Conservation (phyloP, 2,329 filamentous ascomycete genomes). For the Salinomyces thailandicus region DNA sequence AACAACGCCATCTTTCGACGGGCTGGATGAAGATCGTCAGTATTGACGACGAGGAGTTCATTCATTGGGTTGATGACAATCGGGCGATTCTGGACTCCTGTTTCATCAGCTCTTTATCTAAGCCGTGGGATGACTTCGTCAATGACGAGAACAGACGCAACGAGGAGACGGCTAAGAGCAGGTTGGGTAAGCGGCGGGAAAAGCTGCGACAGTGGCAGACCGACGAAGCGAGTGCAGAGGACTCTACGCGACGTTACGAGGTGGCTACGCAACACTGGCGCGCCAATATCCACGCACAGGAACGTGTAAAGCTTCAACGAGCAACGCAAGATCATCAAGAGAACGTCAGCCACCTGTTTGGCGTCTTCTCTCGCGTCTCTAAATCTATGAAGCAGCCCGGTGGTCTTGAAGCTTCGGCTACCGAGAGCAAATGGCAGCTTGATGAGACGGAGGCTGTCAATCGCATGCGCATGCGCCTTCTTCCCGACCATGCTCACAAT, state of each 20-base stretch:
- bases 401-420: slow-evolving; percentile 61
- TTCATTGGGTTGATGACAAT: slow-evolving; percentile 79
- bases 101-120: slow-evolving; percentile 72
- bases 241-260: slow-evolving; percentile 69
- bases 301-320: slow-evolving; percentile 84
- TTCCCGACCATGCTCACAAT: slow-evolving; percentile 62
- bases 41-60: slow-evolving; percentile 78
- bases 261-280: slow-evolving; percentile 83
- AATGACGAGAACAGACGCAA: slow-evolving; percentile 69
- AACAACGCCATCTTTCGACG: slow-evolving; percentile 60
- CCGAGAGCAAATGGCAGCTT: slow-evolving; percentile 68
- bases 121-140: slow-evolving; percentile 82
- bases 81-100: slow-evolving; percentile 66
- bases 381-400: slow-evolving; percentile 68
- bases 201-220: slow-evolving; percentile 69
- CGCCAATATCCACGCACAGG: slow-evolving; percentile 86
- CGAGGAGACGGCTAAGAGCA: slow-evolving; percentile 59
- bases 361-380: slow-evolving; percentile 68
- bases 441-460: slow-evolving; percentile 94
- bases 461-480: slow-evolving; percentile 79
- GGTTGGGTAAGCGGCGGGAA: slow-evolving; percentile 68
- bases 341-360: slow-evolving; percentile 65
- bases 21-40: slow-evolving; percentile 79
- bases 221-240: slow-evolving; percentile 58
- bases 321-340: slow-evolving; percentile 89